Conservation (phyloP, 129 eudicot genomes). For the Solidago caesia region DNA sequence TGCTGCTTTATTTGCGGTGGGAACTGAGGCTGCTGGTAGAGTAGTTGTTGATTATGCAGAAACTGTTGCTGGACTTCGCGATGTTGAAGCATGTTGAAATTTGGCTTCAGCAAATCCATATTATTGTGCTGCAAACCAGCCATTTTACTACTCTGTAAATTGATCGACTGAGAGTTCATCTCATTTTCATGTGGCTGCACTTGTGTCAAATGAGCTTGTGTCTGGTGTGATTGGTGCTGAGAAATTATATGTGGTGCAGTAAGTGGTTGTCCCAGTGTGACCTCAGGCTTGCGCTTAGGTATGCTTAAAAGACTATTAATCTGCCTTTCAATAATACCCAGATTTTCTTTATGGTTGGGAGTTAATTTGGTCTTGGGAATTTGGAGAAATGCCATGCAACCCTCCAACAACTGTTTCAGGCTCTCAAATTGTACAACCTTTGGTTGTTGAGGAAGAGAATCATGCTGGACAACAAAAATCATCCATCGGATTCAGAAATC, state of each 20-base stretch:
- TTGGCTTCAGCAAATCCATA: constrained; percentile 37
- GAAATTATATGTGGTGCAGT: neutral
- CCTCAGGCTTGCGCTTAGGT: neutral
- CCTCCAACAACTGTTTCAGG: neutral
- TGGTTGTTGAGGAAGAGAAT: constrained; percentile 10
- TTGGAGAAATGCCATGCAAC: constrained; percentile 7
- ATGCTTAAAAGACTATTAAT: constrained; percentile 1
- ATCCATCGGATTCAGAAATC: neutral
- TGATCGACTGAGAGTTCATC: neutral
- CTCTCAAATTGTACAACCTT: neutral
- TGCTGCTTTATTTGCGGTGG: constrained; percentile 41
- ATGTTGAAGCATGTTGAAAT: constrained; percentile 32
- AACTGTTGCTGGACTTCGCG: constrained; percentile 33
- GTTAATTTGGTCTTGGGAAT: constrained; percentile 3
- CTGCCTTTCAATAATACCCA: neutral
- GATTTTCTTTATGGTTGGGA: constrained; percentile 4
- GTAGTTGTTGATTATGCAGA: constrained; percentile 28
- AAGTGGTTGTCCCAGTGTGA: neutral
- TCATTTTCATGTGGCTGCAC: constrained; percentile 4
- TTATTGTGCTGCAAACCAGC: neutral
- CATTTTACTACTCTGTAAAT: constrained; percentile 33
- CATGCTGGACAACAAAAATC: constrained; percentile 12
- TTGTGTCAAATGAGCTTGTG: neutral
- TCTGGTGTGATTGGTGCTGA: neutral
- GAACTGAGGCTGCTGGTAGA: constrained; percentile 47